phyloP scores from a whole-genome alignment of 106 monocot genomes.

The Platanthera guangdongensis region DNA sequence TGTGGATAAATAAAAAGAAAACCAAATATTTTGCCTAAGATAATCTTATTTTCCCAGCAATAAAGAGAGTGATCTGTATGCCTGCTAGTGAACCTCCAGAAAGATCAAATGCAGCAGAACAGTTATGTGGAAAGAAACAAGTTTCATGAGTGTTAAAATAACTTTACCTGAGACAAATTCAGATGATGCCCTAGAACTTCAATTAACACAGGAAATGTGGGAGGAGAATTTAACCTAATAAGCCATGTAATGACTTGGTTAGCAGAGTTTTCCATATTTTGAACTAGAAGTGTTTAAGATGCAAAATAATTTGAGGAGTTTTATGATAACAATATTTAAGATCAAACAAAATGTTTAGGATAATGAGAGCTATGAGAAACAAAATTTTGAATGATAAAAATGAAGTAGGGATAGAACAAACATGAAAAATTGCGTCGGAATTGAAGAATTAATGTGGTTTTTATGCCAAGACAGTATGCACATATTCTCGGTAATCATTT shows the following conservation, averaged over 20 bases:
- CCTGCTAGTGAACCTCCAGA: too few species aligned
- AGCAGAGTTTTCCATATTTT: background rate
- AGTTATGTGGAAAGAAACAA: too few species aligned
- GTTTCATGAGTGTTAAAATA: too few species aligned
- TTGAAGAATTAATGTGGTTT: background rate
- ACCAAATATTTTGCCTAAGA: too few species aligned
- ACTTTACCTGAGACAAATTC: conserved; percentile 61
- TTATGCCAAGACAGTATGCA: background rate
- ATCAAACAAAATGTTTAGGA: background rate
- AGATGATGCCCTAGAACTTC: conserved; percentile 74
- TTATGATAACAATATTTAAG: background rate
- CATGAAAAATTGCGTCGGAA: background rate
- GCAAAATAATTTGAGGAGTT: background rate
- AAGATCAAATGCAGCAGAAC: too few species aligned
- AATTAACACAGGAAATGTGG: conserved; percentile 56
- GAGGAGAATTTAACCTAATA: conserved; percentile 78
- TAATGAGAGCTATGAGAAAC: background rate
- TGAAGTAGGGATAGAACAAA: background rate
- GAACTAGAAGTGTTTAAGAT: background rate
- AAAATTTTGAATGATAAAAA: background rate
- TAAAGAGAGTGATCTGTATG: too few species aligned
- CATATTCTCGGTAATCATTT: too few species aligned
- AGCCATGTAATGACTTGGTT: conserved; percentile 4
- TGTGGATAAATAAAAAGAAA: too few species aligned
- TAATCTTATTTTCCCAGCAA: too few species aligned